These are phyloP conservation scores for Fusarium siculi DNA, from an alignment of 2,329 filamentous ascomycete species.

Conservation along the genomic window DNA sequence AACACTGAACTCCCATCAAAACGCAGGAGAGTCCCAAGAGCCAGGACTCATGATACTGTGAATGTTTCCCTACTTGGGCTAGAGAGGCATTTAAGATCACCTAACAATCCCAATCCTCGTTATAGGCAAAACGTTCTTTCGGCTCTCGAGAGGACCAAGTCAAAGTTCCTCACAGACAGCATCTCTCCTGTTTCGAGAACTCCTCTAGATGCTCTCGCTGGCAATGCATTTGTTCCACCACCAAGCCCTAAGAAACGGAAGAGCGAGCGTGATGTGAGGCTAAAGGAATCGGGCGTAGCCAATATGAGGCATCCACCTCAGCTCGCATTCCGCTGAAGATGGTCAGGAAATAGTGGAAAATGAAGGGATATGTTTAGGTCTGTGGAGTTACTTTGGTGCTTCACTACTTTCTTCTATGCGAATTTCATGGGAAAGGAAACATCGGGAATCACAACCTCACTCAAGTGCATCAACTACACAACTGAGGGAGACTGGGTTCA, in stretches of 20 bases:
- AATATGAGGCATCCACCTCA: neutral
- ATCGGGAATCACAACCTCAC: neutral
- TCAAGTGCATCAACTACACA: neutral
- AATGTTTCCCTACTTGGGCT: constrained; percentile 41
- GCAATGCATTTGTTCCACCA: neutral
- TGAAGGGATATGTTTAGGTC: neutral
- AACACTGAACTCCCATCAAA: constrained; percentile 2
- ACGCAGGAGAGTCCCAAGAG: constrained; percentile 21
- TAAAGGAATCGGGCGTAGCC: neutral
- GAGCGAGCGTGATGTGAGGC: neutral
- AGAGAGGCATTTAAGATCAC: constrained; percentile 35
- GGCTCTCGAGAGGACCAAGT: constrained; percentile 44
- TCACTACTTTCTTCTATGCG: neutral
- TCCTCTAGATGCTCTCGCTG: neutral
- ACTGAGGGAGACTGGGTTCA: neutral
- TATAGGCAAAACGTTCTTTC: constrained; percentile 43
- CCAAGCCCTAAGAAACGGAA: constrained; percentile 14
- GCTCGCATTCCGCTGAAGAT: constrained; percentile 5
- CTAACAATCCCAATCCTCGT: constrained; percentile 13
- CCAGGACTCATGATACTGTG: constrained; percentile 27
- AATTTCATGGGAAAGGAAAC: constrained; percentile 4
- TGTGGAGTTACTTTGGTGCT: neutral
- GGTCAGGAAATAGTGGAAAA: neutral
- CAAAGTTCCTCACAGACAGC: constrained; percentile 43
- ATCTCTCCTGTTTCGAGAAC: constrained; percentile 6